A percentile compares a stretch with the other conserved stretches of the same genome.
Conservation (phyloP, 306 rosid genomes). For the Hippophae rhamnoides region DNA sequence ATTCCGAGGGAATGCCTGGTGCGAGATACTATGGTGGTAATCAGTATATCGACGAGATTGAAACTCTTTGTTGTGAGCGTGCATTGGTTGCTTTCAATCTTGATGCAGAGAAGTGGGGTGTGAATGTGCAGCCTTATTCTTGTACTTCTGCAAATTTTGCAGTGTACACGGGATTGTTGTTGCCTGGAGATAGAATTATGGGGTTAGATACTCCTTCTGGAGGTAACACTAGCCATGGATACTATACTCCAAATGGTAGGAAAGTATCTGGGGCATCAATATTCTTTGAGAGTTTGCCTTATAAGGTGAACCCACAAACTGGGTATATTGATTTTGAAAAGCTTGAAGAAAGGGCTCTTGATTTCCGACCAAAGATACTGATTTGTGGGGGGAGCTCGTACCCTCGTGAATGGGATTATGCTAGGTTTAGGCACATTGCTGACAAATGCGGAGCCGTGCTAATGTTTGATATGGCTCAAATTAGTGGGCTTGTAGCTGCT, state of each 20-base stretch:
- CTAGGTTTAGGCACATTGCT: slow-evolving; percentile 78
- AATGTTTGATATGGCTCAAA: slow-evolving; percentile 93
- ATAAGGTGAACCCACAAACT: slow-evolving; percentile 75
- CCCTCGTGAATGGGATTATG: slow-evolving; percentile 90
- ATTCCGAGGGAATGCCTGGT: slow-evolving; percentile 90
- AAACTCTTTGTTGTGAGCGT: slow-evolving; percentile 66
- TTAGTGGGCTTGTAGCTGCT: slow-evolving; percentile 82
- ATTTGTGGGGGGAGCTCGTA: slow-evolving; percentile 94
- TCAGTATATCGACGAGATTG: slow-evolving; percentile 76
- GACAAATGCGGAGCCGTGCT: slow-evolving; percentile 85
- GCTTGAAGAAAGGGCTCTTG: slow-evolving; percentile 89
- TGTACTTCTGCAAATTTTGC: slow-evolving; percentile 93
- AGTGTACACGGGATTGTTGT: slow-evolving; percentile 67
- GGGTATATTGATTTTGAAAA: slow-evolving; percentile 79
- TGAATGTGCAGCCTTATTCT: slow-evolving; percentile 87
- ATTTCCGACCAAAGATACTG: slow-evolving; percentile 94
- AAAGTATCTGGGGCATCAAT: slow-evolving; percentile 80
- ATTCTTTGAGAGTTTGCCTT: slow-evolving; percentile 84
- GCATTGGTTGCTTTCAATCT: slow-evolving; percentile 67
- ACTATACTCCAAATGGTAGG: slow-evolving; percentile 76
- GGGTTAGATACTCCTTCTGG: slow-evolving; percentile 96
- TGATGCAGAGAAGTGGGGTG: slow-evolving; percentile 69
- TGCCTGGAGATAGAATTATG: slow-evolving; percentile 86
- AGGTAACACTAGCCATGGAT: slow-evolving; percentile 93
- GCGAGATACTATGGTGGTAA: slow-evolving; percentile 78